Evolutionary conservation across 345 rosid species (phyloP), one percentile per base, ranked within the genome.

Genomic region (Anastatica hierochuntica): DNA sequence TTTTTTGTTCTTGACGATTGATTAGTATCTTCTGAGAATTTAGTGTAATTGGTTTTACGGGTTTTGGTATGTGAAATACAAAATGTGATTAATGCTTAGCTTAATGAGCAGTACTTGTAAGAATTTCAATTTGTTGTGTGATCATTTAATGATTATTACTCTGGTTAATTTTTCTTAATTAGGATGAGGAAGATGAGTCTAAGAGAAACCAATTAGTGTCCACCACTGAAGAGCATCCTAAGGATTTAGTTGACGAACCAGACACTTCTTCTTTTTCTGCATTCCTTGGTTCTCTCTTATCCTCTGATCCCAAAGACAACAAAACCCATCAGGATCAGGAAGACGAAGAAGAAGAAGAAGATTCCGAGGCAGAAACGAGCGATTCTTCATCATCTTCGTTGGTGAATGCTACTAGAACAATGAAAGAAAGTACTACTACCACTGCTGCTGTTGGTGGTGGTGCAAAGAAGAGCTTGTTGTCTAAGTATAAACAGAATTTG

Each of bases 201-300:
- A 83, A 71, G 46, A 44, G 75, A 66, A 71, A 70, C 63, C 85
- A 72, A 24, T 57, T 64, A 58, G 79, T 76, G 43, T 64, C 82
- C 2, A 48, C 60, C 20, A 49, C 45, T 27, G 88, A 78, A 47
- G 95, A 75, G 68, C 53, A 67, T 49, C 51, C 54, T 1, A 75
- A 40, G 50, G 72, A 64, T 56, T 51, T 58, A 48, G 77, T 64
- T 42, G 82, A 78, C 59, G 96, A 81, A 13, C 98, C 98, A 1
- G 96, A 92, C 67, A 87, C 98, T 12, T 92, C 98, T 51, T 92
- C 98, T 14, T 88, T 92, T 63, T 68, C 85, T 34, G 95, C 96
- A 10, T 92, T 92, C 70, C 86, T 92, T 41, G 81, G 79, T 63
- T 92, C 98, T 7, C 72, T 90, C 4, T 63, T 92, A 63, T 72